These are phyloP conservation scores for Ilyonectria mors-panacis DNA, from an alignment of 2,329 filamentous ascomycete genomes.

Conservation along the genomic window DNA sequence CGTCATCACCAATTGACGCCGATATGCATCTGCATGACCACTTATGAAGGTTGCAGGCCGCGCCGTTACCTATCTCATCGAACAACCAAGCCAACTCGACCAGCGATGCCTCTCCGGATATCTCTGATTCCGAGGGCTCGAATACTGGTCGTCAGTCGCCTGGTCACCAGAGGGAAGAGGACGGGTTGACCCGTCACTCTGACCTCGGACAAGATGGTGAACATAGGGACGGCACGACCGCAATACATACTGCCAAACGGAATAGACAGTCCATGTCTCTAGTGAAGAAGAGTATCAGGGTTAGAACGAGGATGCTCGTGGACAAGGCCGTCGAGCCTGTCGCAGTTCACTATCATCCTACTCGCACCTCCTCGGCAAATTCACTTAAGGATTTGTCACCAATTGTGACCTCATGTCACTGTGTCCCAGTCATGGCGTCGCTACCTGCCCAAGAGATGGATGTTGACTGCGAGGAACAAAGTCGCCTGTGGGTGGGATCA, in stretches of 20 bases:
- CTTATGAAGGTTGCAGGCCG: conserved; percentile 73
- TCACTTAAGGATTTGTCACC: conserved; percentile 21
- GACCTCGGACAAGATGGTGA: conserved; percentile 48
- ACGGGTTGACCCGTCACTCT: conserved; percentile 39
- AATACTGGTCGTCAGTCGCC: conserved; percentile 61
- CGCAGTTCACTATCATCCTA: conserved; percentile 10
- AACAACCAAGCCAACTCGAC: conserved; percentile 41
- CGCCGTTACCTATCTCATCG: conserved; percentile 62
- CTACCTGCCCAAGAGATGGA: conserved; percentile 26
- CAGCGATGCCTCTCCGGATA: conserved; percentile 34
- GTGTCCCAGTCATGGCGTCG: conserved; percentile 18
- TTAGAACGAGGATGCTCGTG: conserved; percentile 38
- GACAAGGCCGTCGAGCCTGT: conserved; percentile 32
- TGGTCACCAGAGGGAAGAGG: conserved; percentile 37
- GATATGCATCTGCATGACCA: conserved; percentile 57
- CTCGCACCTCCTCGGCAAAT: conserved; percentile 10
- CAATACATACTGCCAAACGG: conserved; percentile 55
- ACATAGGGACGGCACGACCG: conserved; percentile 63
- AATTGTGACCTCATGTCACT: conserved; percentile 11
- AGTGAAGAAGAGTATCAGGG: conserved; percentile 45
- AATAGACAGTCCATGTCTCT: conserved; percentile 36
- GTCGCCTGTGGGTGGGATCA: conserved; percentile 9
- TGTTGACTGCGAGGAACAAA: conserved; percentile 17
- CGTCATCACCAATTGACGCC: conserved; percentile 55
- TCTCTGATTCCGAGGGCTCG: conserved; percentile 59